These are phyloP conservation scores for Colletotrichum nymphaeae DNA, from an alignment of 2,329 filamentous ascomycete genomes.

Conservation along the genomic window DNA sequence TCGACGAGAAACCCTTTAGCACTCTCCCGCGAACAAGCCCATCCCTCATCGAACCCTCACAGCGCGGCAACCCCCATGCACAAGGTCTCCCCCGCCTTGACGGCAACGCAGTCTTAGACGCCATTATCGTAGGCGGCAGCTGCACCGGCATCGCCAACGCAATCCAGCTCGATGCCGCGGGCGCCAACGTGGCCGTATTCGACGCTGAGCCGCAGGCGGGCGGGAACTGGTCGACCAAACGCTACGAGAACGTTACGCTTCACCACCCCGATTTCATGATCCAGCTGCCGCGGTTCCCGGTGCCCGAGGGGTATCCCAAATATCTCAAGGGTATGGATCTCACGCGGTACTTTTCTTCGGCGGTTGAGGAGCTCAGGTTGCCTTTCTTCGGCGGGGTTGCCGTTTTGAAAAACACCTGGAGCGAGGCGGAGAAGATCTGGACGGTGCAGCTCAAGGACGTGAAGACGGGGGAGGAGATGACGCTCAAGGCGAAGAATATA, in stretches of 20 bases:
- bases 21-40: not conserved
- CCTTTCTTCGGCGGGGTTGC: constrained; percentile 23
- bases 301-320: not conserved
- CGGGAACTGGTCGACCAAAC: constrained; percentile 19
- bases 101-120: constrained; percentile 8
- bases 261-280: constrained; percentile 23
- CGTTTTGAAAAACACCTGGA: constrained; percentile 5
- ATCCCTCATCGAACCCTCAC: not conserved
- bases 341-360: constrained; percentile 3
- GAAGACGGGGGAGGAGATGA: constrained; percentile 26
- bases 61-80: constrained; percentile 5
- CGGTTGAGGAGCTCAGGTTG: constrained; percentile 15
- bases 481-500: constrained; percentile 52
- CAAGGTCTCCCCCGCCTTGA: constrained; percentile 17
- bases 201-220: constrained; percentile 8
- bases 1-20: not conserved
- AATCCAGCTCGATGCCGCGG: constrained; percentile 15
- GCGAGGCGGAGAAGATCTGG: not conserved
- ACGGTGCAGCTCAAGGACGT: not conserved
- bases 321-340: constrained; percentile 2
- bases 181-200: constrained; percentile 8
- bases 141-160: constrained; percentile 28
- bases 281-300: constrained; percentile 20
- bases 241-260: constrained; percentile 18
- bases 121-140: constrained; percentile 22